Evolutionary conservation across 306 rosid species (phyloP).

Genomic region (Cucurbita maxima): DNA sequence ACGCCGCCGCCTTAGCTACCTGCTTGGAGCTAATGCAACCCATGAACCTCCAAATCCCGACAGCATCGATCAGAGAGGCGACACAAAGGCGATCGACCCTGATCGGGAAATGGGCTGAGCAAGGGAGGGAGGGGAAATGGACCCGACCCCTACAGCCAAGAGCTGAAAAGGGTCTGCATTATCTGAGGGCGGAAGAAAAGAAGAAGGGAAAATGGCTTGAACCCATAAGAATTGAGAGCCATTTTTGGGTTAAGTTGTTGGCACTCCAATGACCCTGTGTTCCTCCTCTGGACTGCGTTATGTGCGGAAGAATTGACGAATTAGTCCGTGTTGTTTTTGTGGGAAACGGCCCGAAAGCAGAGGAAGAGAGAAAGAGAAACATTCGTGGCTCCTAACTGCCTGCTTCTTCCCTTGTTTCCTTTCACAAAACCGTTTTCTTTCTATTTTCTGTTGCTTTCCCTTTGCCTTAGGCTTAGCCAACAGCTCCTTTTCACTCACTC

Average conservation of each 20-base stretch:
- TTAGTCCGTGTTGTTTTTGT: not conserved
- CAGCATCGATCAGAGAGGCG: constrained; percentile 18
- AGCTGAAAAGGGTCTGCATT: constrained; percentile 20
- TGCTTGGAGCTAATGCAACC: constrained; percentile 83
- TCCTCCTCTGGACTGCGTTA: constrained; percentile 21
- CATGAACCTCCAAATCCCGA: constrained; percentile 37
- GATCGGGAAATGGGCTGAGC: constrained; percentile 24
- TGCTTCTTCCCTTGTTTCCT: constrained; percentile 14
- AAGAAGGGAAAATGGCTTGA: not conserved
- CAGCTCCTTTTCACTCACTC: not conserved
- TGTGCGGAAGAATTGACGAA: constrained; percentile 18
- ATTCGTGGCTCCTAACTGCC: constrained; percentile 38
- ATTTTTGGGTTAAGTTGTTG: constrained; percentile 1
- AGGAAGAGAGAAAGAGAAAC: constrained; percentile 18
- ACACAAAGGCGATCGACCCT: constrained; percentile 8
- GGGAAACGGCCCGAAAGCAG: constrained; percentile 32
- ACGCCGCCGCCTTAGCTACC: constrained; percentile 4
- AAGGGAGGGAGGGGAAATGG: not conserved
- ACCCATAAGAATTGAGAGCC: not conserved
- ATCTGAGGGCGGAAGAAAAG: not conserved
- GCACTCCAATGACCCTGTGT: not conserved
- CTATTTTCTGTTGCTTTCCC: not conserved
- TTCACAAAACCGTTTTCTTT: constrained; percentile 25
- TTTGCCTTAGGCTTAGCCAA: too few species aligned
- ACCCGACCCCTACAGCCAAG: constrained; percentile 30